Percentiles rank a stretch among this genome's conserved stretches.
Conservation (phyloP, 2,329 filamentous ascomycete genomes). For the Blastomyces parvus region DNA sequence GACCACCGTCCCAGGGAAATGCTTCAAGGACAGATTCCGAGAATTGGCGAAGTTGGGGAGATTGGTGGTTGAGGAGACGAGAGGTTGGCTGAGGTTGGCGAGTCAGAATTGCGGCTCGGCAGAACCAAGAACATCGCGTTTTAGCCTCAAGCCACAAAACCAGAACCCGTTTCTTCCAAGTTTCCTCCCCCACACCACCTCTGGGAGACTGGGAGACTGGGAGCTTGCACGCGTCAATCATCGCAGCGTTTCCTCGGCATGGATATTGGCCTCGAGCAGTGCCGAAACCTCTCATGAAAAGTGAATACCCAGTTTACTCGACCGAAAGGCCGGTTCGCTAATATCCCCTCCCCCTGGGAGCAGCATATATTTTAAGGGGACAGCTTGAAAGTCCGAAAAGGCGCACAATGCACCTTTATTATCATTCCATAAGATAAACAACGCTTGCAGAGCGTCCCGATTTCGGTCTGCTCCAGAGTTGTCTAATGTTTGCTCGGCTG, state of each 20-base stretch:
- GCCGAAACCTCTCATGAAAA: neutral
- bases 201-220: no score
- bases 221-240: neutral
- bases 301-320: neutral
- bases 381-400: no score
- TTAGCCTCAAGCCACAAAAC: neutral
- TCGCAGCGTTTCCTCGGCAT: neutral
- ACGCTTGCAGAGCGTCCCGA: no score
- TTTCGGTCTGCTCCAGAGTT: no score
- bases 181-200: neutral
- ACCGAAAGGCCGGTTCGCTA: neutral
- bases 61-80: neutral
- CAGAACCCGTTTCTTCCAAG: no score
- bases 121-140: neutral
- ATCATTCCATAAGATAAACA: no score
- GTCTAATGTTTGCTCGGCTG: no score
- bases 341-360: neutral
- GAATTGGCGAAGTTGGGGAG: neutral
- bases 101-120: no score
- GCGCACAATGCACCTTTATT: no score
- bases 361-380: no score
- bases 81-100: no score
- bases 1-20: neutral
- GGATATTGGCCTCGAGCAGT: no score
- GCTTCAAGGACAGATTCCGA: neutral